Conservation (phyloP, 2,329 filamentous ascomycete genomes). For the Microdochium trichocladiopsis region DNA sequence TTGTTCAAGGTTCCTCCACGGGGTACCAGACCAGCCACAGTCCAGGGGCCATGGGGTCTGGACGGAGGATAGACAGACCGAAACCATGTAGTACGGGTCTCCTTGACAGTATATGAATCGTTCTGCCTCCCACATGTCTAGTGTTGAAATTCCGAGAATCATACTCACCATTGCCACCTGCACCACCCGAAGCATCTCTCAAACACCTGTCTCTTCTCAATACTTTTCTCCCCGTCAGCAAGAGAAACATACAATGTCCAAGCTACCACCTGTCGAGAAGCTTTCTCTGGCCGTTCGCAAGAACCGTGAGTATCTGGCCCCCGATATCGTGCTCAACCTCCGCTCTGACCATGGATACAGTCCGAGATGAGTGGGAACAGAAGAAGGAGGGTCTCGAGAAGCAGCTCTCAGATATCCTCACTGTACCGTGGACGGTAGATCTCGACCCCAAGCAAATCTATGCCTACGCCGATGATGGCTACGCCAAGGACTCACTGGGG, state of each 20-base stretch:
- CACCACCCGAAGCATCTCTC: too few relatives aligned
- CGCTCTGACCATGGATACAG: constrained; percentile 18
- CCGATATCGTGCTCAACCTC: too few relatives aligned
- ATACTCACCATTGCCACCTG: too few relatives aligned
- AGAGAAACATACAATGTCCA: constrained; percentile 17
- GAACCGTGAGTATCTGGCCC: constrained; percentile 30
- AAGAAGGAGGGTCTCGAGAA: constrained; percentile 36
- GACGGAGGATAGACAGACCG: too few relatives aligned
- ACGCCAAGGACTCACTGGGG: constrained; percentile 33
- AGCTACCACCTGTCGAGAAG: constrained; percentile 39
- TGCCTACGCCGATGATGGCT: constrained; percentile 35
- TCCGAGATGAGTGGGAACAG: constrained; percentile 44
- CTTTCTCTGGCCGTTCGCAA: constrained; percentile 43
- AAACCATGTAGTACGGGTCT: too few relatives aligned
- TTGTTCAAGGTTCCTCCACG: constrained; percentile 1
- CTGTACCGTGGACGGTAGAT: constrained; percentile 41
- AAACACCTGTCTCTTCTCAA: too few relatives aligned
- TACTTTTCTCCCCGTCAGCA: constrained; percentile 5
- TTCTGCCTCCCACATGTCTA: too few relatives aligned
- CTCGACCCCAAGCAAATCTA: constrained; percentile 38
- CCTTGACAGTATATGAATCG: too few relatives aligned
- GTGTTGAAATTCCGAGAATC: too few relatives aligned
- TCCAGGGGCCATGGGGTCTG: too few relatives aligned
- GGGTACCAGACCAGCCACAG: too few relatives aligned
- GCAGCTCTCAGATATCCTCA: constrained; percentile 35